Evolutionary conservation across 441 rosid species (phyloP), one percentile per base, ranked within the genome.

Genomic region (Eruca vesicaria): DNA sequence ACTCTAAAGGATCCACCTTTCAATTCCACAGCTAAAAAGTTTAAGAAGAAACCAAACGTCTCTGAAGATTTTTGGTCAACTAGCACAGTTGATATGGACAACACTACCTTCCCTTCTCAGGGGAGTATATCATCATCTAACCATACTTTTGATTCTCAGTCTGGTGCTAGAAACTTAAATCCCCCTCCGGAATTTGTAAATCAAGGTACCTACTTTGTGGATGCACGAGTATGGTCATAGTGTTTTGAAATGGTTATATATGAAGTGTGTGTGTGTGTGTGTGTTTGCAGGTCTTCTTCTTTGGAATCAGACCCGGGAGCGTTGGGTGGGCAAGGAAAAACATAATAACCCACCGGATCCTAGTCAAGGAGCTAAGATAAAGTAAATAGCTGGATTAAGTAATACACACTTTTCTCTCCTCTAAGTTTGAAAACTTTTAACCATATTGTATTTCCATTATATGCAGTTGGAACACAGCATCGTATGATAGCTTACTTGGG

Each of bases 181-280:
- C 66, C 72, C 20, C 84, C 87, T 23, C 29, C 87, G 61, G 97
- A 93, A 78, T 94, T 71, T 82, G 91, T 91, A 67, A 94, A 92
- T 76, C 97, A 94, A 70, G 98, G 98, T 81, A 86, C 82, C 82
- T 80, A 77, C 63, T 75, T 29, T n/a, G n/a, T n/a, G n/a, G n/a
- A n/a, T n/a, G n/a, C n/a, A n/a, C 4, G 29, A 3, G 29, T 26
- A 2, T n/a, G 28, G 9, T 56, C 43, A 23, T 64, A 14, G 14
- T 29, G 58, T 26, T 72, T 50, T 59, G 58, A 3, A 33, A 53
- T 50, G 61, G 71, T 43, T 57, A 28, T 20, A 23, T 23, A 57
- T 69, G 69, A 9, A 45, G 66, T 5, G 6, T 6, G 61, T 18
- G 28, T 69, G 59, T 57, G 58, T 71, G 63, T n/a, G n/a, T 43